phyloP scores from a whole-genome alignment of 495 filamentous ascomycete species.

The Neurospora pannonica region DNA sequence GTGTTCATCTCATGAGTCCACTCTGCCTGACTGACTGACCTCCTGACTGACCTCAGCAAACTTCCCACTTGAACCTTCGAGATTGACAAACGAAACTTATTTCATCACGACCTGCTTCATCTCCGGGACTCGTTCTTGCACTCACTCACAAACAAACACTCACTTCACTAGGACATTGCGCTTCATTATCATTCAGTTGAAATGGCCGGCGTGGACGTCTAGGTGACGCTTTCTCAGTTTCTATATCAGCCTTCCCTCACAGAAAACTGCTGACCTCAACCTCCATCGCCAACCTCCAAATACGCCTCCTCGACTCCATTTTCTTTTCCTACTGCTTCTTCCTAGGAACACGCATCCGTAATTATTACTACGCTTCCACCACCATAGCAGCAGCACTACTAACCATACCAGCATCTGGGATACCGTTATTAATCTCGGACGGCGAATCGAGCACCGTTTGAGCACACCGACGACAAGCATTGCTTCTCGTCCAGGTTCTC shows the following conservation, averaged over 20 bases:
- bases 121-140: not conserved
- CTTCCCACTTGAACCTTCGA: not conserved
- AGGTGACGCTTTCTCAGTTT: not conserved
- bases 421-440: slow-evolving; percentile 1
- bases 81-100: not conserved
- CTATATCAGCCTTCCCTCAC: not conserved
- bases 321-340: not conserved
- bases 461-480: not conserved
- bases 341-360: not conserved
- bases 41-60: not conserved
- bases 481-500: not conserved
- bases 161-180: not conserved
- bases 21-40: not conserved
- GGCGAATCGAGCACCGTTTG: slow-evolving; percentile 1
- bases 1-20: not conserved
- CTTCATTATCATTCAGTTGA: not conserved
- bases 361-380: slow-evolving; percentile 3
- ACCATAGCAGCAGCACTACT: slow-evolving; percentile 3
- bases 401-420: slow-evolving; percentile 6
- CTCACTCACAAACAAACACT: not conserved
- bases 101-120: not conserved
- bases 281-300: not conserved
- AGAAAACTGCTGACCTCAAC: not conserved
- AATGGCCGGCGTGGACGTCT: not conserved
- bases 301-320: not conserved